Evolutionary conservation across 768 basidiomycete species (phyloP).

Genomic region (Xanthoconium stramineum): DNA sequence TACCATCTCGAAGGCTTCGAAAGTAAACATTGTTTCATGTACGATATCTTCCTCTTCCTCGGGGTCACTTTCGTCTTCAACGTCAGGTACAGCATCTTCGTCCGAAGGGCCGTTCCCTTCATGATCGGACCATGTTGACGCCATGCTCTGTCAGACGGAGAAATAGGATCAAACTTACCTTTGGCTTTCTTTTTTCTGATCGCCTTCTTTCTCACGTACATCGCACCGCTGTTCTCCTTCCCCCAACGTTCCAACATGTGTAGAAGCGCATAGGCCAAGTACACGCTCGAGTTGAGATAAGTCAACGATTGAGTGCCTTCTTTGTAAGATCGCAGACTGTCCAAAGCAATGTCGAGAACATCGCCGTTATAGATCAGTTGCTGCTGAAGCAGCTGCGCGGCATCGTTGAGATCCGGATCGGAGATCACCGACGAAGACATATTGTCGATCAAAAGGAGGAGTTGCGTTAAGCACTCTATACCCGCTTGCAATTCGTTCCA

Average conservation of each 20-base stretch:
- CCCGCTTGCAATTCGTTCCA: slow-evolving; percentile 96
- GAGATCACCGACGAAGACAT: slow-evolving; percentile 58
- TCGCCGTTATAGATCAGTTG: slow-evolving; percentile 96
- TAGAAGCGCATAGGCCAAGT: slow-evolving; percentile 81
- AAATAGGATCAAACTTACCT: slow-evolving; percentile 37
- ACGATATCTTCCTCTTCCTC: slow-evolving; percentile 62
- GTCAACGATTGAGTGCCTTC: slow-evolving; percentile 73
- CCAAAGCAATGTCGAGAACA: slow-evolving; percentile 82
- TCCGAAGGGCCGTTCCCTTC: slow-evolving; percentile 41
- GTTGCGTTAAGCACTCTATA: slow-evolving; percentile 89
- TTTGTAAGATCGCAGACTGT: slow-evolving; percentile 74
- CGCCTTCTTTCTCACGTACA: slow-evolving; percentile 69
- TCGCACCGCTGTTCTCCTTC: slow-evolving; percentile 59
- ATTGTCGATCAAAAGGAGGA: slow-evolving; percentile 82
- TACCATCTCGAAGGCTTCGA: slow-evolving; percentile 89
- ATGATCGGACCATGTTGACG: slow-evolving; percentile 7
- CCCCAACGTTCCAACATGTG: slow-evolving; percentile 88
- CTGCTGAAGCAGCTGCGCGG: slow-evolving; percentile 78
- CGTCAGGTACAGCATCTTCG: slow-evolving; percentile 66
- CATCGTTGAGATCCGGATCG: slow-evolving; percentile 54
- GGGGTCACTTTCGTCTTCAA: slow-evolving; percentile 58
- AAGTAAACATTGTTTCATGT: slow-evolving; percentile 86
- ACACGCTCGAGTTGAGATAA: slow-evolving; percentile 84
- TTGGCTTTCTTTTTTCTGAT: slow-evolving; percentile 52
- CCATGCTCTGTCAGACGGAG: slow-evolving; percentile 13